phyloP scores from a whole-genome alignment of 2,329 filamentous ascomycete genomes.

The Podosphaera fusca region DNA sequence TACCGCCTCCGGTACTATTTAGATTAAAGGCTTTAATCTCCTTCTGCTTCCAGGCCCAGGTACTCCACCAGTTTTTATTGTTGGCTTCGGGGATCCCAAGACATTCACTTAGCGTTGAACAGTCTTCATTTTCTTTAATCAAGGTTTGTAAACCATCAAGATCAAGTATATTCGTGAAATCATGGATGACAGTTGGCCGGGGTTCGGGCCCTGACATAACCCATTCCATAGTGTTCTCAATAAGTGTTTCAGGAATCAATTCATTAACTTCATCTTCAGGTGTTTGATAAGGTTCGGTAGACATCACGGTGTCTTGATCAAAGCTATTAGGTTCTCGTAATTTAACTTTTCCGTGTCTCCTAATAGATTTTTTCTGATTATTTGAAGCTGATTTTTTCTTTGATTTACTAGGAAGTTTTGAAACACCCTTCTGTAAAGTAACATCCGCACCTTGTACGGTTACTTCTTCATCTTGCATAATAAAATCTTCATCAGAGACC shows the following conservation, averaged over 20 bases:
- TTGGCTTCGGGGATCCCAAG: slow-evolving; percentile 23
- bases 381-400: slow-evolving; percentile 39
- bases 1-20: slow-evolving; percentile 25
- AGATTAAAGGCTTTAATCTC: slow-evolving; percentile 47
- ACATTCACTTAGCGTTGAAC: slow-evolving; percentile 29
- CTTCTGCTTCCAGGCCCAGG: slow-evolving; percentile 51
- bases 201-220: slow-evolving; percentile 33
- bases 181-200: slow-evolving; percentile 41
- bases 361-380: neutral
- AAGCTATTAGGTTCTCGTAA: slow-evolving; percentile 38
- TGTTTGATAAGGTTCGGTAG: slow-evolving; percentile 20
- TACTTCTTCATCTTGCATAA: slow-evolving; percentile 24
- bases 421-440: slow-evolving; percentile 19
- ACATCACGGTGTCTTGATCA: slow-evolving; percentile 24
- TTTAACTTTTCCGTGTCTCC: slow-evolving; percentile 51
- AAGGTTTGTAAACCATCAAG: slow-evolving; percentile 47
- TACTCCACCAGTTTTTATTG: slow-evolving; percentile 28
- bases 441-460: slow-evolving; percentile 20
- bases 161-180: slow-evolving; percentile 38
- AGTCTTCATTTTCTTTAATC: slow-evolving; percentile 46
- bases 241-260: slow-evolving; percentile 18
- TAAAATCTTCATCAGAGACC: slow-evolving; percentile 23
- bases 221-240: slow-evolving; percentile 28
- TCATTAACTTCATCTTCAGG: slow-evolving; percentile 14
- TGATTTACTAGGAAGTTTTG: slow-evolving; percentile 35